Percentiles rank a stretch among this genome's conserved stretches.
Evolutionary conservation across 257 asterid species (phyloP).

Genomic region (Catharanthus roseus): DNA sequence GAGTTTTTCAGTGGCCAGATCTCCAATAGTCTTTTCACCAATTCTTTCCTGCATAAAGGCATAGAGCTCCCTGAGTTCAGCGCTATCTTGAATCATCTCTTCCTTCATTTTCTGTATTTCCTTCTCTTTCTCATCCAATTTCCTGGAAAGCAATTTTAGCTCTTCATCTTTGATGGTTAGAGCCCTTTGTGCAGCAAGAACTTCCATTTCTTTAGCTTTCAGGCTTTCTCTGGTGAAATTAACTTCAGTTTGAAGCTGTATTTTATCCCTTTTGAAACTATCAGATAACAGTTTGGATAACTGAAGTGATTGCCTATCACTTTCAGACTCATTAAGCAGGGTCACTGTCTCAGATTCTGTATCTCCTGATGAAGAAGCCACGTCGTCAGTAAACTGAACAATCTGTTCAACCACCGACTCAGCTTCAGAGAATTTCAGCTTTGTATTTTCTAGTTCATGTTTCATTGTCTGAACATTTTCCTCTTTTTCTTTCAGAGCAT

Average conservation of each 20-base stretch:
- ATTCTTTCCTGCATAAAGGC: slow-evolving; percentile 52
- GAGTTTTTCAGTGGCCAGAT: slow-evolving; percentile 63
- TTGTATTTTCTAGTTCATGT: slow-evolving; percentile 41
- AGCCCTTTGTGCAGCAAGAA: slow-evolving; percentile 51
- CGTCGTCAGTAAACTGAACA: slow-evolving; percentile 57
- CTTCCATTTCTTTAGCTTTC: slow-evolving; percentile 60
- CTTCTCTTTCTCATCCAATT: slow-evolving; percentile 51
- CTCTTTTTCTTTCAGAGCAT: slow-evolving; percentile 59
- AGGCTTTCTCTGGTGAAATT: slow-evolving; percentile 49
- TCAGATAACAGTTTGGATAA: slow-evolving; percentile 22
- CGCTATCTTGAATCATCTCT: slow-evolving; percentile 35
- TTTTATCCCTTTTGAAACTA: slow-evolving; percentile 37
- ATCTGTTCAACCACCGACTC: slow-evolving; percentile 55
- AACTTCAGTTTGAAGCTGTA: slow-evolving; percentile 62
- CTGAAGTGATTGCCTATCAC: slow-evolving; percentile 16
- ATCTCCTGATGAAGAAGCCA: slow-evolving; percentile 39
- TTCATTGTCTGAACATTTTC: slow-evolving; percentile 47
- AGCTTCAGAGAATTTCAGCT: slow-evolving; percentile 57
- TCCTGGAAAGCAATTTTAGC: slow-evolving; percentile 35
- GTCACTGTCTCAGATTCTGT: slow-evolving; percentile 17
- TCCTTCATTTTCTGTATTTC: slow-evolving; percentile 51
- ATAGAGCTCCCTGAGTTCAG: slow-evolving; percentile 42
- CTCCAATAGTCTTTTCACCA: slow-evolving; percentile 51
- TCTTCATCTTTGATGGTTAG: slow-evolving; percentile 61
- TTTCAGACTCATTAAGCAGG: slow-evolving; percentile 22